A percentile compares a stretch with the other conserved stretches of the same genome.
These are phyloP conservation scores for Orbilia oligospora DNA, from an alignment of 2,329 filamentous ascomycete genomes.

Conservation along the genomic window DNA sequence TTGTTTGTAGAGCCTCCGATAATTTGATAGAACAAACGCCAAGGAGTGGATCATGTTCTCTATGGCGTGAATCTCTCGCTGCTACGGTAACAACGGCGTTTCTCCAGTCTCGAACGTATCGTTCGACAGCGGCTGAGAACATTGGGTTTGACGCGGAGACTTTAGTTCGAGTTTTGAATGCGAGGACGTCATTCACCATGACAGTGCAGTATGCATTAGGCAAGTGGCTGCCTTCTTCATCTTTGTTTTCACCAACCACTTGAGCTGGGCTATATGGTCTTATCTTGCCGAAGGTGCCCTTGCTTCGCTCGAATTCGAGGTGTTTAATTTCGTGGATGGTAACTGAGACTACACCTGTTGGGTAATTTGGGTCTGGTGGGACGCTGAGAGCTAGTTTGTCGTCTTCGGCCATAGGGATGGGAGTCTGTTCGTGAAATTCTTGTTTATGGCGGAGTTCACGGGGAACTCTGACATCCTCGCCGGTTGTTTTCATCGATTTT, in stretches of 20 bases:
- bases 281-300: slow-evolving; percentile 81
- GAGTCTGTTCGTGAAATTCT: slow-evolving; percentile 89
- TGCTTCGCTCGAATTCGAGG: slow-evolving; percentile 89
- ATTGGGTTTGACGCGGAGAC: slow-evolving; percentile 94
- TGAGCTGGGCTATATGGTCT: slow-evolving; percentile 60
- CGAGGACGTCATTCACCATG: slow-evolving; percentile 85
- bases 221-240: slow-evolving; percentile 83
- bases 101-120: slow-evolving; percentile 93
- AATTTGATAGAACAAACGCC: slow-evolving; percentile 91
- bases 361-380: slow-evolving; percentile 96
- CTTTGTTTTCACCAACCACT: slow-evolving; percentile 80
- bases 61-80: slow-evolving; percentile 87
- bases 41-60: slow-evolving; percentile 93
- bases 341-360: slow-evolving; percentile 87
- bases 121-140: slow-evolving; percentile 95
- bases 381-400: slow-evolving; percentile 91
- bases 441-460: slow-evolving; percentile 78
- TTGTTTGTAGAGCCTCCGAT: slow-evolving; percentile 87
- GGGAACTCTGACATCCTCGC: slow-evolving; percentile 83
- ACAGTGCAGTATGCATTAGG: slow-evolving; percentile 97
- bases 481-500: slow-evolving; percentile 85
- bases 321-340: slow-evolving; percentile 96
- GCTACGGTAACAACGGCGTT: slow-evolving; percentile 87
- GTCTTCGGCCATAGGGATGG: slow-evolving; percentile 77
- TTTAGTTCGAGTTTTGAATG: slow-evolving; percentile 87